Evolutionary conservation across 1,284 basidiomycete species (phyloP).

Genomic region (Trichosporon sp.): DNA sequence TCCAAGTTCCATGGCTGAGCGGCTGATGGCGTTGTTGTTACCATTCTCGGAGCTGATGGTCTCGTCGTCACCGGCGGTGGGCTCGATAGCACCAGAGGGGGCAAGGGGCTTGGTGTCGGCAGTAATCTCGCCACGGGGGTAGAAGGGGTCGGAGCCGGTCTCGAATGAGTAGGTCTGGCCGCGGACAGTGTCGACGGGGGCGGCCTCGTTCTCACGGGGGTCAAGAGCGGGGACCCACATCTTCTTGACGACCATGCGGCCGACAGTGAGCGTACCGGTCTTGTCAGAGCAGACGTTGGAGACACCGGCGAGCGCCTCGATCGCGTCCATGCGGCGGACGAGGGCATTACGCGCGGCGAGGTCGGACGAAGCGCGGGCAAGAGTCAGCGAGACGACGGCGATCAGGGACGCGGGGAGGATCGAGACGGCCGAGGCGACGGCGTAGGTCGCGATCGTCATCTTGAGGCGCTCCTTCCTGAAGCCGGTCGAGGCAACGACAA

Average conservation of each 20-base stretch:
- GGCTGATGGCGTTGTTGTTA: slow-evolving; percentile 30
- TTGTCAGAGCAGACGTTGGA: slow-evolving; percentile 62
- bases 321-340: slow-evolving; percentile 51
- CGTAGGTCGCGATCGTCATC: slow-evolving; percentile 48
- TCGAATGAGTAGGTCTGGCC: slow-evolving; percentile 48
- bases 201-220: slow-evolving; percentile 23
- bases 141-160: slow-evolving; percentile 49
- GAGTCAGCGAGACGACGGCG: slow-evolving; percentile 48
- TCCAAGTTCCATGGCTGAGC: slow-evolving; percentile 29
- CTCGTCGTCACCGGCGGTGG: slow-evolving; percentile 14
- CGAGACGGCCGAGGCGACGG: slow-evolving; percentile 53
- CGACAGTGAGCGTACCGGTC: slow-evolving; percentile 60
- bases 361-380: slow-evolving; percentile 46
- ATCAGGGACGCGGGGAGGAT: slow-evolving; percentile 54
- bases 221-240: slow-evolving; percentile 53
- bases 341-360: slow-evolving; percentile 52
- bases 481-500: slow-evolving; percentile 57
- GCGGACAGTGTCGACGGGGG: slow-evolving; percentile 28
- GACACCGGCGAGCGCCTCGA: slow-evolving; percentile 58
- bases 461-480: slow-evolving; percentile 48
- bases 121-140: slow-evolving; percentile 47
- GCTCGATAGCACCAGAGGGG: slow-evolving; percentile 23
- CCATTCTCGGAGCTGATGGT: slow-evolving; percentile 5
- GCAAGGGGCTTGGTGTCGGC: slow-evolving; percentile 23
- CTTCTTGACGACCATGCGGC: slow-evolving; percentile 55